Conservation (phyloP, 2,329 filamentous ascomycete species). For the Hymenoscyphus scutula region DNA sequence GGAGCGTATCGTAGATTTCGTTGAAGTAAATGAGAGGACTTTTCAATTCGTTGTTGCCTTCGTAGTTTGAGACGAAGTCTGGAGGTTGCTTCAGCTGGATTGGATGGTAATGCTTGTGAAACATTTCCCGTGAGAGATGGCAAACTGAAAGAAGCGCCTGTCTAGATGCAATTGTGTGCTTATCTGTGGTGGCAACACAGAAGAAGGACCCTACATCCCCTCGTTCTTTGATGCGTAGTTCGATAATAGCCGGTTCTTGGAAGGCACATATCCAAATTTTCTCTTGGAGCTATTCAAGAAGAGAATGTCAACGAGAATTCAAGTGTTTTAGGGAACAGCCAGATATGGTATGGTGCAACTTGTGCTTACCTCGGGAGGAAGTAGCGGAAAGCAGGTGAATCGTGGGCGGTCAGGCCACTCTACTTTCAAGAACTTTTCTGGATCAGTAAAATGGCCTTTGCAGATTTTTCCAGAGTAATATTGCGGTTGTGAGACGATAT, state of each 20-base stretch:
- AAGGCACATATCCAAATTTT: background rate
- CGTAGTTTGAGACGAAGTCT: background rate
- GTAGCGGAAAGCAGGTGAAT: background rate
- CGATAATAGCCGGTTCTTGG: background rate
- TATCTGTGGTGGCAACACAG: background rate
- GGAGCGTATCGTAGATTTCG: background rate
- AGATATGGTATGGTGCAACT: too few species aligned
- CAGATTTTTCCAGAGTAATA: background rate
- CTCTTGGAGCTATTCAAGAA: background rate
- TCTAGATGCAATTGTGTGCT: background rate
- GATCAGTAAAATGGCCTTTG: background rate
- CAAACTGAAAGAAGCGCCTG: background rate
- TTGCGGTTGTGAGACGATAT: background rate
- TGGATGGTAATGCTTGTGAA: background rate
- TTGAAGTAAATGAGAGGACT: background rate
- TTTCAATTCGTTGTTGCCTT: background rate
- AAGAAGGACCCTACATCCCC: background rate
- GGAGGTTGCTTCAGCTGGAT: background rate
- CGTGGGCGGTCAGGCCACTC: background rate
- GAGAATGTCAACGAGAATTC: background rate
- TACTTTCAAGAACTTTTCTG: background rate
- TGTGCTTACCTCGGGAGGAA: background rate
- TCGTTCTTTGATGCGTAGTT: background rate
- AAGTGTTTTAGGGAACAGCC: too few species aligned
- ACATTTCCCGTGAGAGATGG: background rate